A percentile compares a stretch with the other conserved stretches of the same genome.
Conservation (phyloP, 2,329 filamentous ascomycete genomes). For the Didymella exigua region DNA sequence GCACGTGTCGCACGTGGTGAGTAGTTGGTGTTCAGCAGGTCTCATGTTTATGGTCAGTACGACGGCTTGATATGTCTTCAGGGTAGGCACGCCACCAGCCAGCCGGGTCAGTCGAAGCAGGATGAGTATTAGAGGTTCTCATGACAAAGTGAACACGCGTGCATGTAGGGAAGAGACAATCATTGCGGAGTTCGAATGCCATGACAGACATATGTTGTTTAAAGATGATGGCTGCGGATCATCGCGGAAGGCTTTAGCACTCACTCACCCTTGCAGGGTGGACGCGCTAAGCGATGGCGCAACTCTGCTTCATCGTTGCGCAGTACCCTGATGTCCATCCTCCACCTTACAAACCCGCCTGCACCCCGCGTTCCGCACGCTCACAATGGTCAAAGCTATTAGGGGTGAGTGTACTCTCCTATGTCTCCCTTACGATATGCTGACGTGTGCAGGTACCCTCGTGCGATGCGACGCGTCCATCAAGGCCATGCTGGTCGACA, state of each 20-base stretch:
- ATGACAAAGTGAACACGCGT: background rate
- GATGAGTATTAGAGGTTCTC: background rate
- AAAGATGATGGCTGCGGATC: background rate
- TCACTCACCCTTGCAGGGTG: background rate
- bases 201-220: background rate
- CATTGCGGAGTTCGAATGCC: background rate
- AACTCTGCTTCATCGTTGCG: constrained; percentile 1
- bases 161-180: background rate
- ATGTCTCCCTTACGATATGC: background rate
- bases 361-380: constrained; percentile 9
- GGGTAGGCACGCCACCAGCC: background rate
- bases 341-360: constrained; percentile 4
- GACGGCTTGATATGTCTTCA: background rate
- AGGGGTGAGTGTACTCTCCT: constrained; percentile 51
- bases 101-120: background rate
- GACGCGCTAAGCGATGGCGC: constrained; percentile 26
- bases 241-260: constrained; percentile 11
- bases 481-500: constrained; percentile 81
- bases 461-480: constrained; percentile 86
- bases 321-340: constrained; percentile 36
- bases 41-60: background rate
- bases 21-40: background rate
- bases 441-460: constrained; percentile 63
- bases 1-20: background rate
- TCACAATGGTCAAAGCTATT: constrained; percentile 63